Base-by-base conservation (phyloP, 2,329 filamentous ascomycete species). In the Westerdykella ornata region DNA sequence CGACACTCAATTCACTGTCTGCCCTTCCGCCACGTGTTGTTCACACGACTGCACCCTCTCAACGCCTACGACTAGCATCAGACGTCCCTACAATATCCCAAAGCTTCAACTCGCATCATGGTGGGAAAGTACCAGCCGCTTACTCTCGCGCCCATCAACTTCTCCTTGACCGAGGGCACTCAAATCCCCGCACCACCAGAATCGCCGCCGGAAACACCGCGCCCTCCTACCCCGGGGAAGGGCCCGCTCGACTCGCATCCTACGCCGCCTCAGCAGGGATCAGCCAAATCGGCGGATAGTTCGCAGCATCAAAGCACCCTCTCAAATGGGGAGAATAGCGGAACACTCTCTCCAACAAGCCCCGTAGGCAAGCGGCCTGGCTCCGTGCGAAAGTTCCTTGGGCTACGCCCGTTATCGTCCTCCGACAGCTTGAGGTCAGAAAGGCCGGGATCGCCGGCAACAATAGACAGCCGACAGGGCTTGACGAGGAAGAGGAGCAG, bases 161-260 rank as follows among this genome's bases (percentile, higher is more conserved):
- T 68, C 58, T 68, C 65, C 35, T 60, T 68, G 41, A 68, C 66
- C 28, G 65, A 66, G 34, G 66, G 66, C 43, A 68, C 66, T 37
- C 57, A 60, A 40, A 68, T 68, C 48, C 66, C 65, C 29, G 63
- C 66, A 22, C 66, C 66, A 35, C 63, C 48, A 43, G 64, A 66
- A 45, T 65, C 64, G 32, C 66, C 66, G 35, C 65, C 65, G 39
- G 54, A 61, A 13, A 58, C 60, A 11, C 62, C 63, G 17, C 63
- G 64, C 22, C 63, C 62, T 14, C 64, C 64, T 8, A 67, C 64
- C 31, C 62, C 62, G 18, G 63, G 63, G 31, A 55, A 57, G 39
- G 66, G 65, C 9, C 65, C 65, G 22, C 61, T 68, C 19, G 65
- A 63, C 11, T 68, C 66, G 42, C 66, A 68, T 46, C 66, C 66